Evolutionary conservation across 2,329 filamentous ascomycete genomes (phyloP).

Genomic region (Davidsoniella virescens): DNA sequence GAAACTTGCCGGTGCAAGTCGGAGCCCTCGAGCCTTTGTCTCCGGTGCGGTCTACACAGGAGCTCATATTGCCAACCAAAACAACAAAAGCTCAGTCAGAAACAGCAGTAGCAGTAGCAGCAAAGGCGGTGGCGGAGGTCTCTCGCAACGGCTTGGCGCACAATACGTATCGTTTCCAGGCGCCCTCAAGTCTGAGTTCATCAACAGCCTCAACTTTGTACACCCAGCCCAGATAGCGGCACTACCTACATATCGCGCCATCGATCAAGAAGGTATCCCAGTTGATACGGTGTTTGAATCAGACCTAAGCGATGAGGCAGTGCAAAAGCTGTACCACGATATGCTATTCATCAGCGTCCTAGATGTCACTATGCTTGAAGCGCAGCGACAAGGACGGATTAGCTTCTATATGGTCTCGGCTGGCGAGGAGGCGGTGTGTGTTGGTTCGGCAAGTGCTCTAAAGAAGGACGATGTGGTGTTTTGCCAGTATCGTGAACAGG

Average conservation of each 20-base stretch:
- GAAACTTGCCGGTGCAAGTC: too few species aligned
- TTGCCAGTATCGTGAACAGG: conserved; percentile 86
- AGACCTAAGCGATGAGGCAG: conserved; percentile 49
- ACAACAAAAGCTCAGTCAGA: too few species aligned
- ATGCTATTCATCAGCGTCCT: conserved; percentile 64
- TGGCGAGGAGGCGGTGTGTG: conserved; percentile 84
- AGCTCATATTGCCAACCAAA: too few species aligned
- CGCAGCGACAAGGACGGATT: conserved; percentile 81
- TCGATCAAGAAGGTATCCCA: conserved; percentile 74
- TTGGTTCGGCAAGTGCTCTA: conserved; percentile 74
- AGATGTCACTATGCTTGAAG: conserved; percentile 97
- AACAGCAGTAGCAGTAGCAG: too few species aligned
- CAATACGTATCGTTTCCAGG: conserved; percentile 64
- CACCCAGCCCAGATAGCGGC: conserved; percentile 55
- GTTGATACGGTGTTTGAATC: conserved; percentile 57
- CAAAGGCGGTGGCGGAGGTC: conserved; percentile 8
- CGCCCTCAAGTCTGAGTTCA: conserved; percentile 90
- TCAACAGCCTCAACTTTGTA: conserved; percentile 60
- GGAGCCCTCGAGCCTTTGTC: too few species aligned
- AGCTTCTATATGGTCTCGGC: conserved; percentile 97
- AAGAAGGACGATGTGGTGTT: conserved; percentile 79
- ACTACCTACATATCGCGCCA: conserved; percentile 79
- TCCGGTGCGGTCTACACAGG: too few species aligned
- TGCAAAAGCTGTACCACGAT: conserved; percentile 44
- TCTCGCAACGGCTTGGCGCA: conserved; percentile 40